These are phyloP conservation scores for Erysimum cheiri DNA, from an alignment of 441 rosid species.

Conservation along the genomic window DNA sequence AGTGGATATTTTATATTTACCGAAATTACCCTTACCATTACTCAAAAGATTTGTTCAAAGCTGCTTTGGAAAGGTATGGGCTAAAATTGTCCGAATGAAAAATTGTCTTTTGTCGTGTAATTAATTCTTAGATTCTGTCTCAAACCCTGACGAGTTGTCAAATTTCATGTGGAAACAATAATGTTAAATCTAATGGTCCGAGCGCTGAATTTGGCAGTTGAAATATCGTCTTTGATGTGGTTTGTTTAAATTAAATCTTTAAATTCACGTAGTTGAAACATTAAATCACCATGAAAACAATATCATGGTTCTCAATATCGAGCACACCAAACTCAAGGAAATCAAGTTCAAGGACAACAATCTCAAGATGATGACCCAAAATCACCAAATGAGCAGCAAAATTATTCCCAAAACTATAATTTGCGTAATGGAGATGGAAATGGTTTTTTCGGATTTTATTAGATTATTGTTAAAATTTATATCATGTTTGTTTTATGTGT, in stretches of 20 bases:
- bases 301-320: background rate
- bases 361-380: background rate
- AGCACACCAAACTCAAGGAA: background rate
- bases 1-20: conserved; percentile 27
- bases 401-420: background rate
- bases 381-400: background rate
- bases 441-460: background rate
- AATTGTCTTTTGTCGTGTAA: conserved; percentile 44
- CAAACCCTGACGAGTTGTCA: conserved; percentile 36
- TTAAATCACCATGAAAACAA: too few relatives aligned
- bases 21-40: conserved; percentile 36
- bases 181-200: conserved; percentile 25
- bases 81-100: conserved; percentile 42
- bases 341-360: background rate
- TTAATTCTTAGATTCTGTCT: conserved; percentile 43
- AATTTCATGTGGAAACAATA: conserved; percentile 37
- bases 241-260: background rate
- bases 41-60: conserved; percentile 12
- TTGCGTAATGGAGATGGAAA: background rate
- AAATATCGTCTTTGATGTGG: conserved; percentile 33
- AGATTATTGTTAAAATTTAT: background rate
- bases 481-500: too few relatives aligned
- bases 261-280: conserved; percentile 5
- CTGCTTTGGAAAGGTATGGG: conserved; percentile 37
- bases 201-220: conserved; percentile 20